These are phyloP conservation scores for Malassezia restricta DNA, from an alignment of 1,284 basidiomycete genomes.

Conservation along the genomic window DNA sequence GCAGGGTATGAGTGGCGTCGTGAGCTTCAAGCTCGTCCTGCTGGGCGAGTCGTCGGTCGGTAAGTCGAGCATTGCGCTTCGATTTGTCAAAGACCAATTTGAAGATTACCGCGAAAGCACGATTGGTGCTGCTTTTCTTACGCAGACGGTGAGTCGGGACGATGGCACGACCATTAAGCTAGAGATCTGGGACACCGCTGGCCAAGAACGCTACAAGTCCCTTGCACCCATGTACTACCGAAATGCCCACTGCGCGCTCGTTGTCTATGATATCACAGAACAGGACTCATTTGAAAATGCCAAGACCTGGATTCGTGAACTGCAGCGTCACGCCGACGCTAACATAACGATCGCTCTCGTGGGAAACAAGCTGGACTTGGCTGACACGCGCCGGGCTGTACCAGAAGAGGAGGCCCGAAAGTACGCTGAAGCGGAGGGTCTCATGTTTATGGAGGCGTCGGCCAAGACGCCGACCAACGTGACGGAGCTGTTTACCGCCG, in stretches of 20 bases:
- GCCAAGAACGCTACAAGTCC: conserved; percentile 67
- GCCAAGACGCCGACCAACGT: conserved; percentile 88
- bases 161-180: conserved; percentile 87
- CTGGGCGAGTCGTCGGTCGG: conserved; percentile 93
- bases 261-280: conserved; percentile 44
- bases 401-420: conserved; percentile 57
- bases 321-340: conserved; percentile 92
- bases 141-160: conserved; percentile 82
- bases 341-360: conserved; percentile 72
- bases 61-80: conserved; percentile 80
- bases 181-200: conserved; percentile 84
- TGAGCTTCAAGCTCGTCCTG: conserved; percentile 64
- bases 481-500: conserved; percentile 53
- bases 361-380: conserved; percentile 84
- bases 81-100: conserved; percentile 94
- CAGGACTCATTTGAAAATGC: conserved; percentile 73
- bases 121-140: conserved; percentile 67
- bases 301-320: conserved; percentile 86
- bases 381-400: conserved; percentile 49
- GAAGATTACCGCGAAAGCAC: conserved; percentile 76
- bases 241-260: conserved; percentile 44
- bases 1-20: conserved; percentile 11
- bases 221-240: conserved; percentile 46
- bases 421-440: conserved; percentile 83
- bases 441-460: conserved; percentile 92